Conservation (phyloP, 495 filamentous ascomycete species). For the Gamarada debralockiae region DNA sequence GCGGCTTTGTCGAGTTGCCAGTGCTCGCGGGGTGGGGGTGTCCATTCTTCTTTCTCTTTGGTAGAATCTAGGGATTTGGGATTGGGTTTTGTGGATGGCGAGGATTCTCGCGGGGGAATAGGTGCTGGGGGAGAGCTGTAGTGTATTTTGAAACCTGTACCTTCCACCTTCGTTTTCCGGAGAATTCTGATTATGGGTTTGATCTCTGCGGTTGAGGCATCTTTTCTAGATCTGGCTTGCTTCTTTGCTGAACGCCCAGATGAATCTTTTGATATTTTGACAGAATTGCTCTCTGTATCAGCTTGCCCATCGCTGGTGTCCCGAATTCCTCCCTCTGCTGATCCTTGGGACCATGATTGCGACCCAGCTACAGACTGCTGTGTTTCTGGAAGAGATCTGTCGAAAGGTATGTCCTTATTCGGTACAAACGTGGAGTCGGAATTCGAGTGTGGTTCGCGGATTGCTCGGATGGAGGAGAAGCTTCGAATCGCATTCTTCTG, state of each 20-base stretch:
- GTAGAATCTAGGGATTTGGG: not conserved
- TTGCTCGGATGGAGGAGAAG: not conserved
- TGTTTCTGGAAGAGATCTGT: not conserved
- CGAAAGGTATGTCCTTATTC: not conserved
- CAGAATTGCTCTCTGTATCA: not conserved
- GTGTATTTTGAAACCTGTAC: slow-evolving; percentile 1
- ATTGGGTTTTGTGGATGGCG: slow-evolving; percentile 16
- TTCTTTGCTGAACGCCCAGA: not conserved
- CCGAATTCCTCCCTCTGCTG: too few relatives aligned
- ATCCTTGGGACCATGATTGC: not conserved
- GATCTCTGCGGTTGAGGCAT: not conserved
- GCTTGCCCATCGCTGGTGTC: not conserved
- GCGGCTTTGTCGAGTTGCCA: slow-evolving; percentile 74
- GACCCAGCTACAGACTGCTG: not conserved
- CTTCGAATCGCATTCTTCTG: not conserved
- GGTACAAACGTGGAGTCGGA: too few relatives aligned
- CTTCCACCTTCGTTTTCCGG: not conserved
- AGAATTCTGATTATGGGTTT: not conserved
- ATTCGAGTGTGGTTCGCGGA: not conserved
- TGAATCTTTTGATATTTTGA: not conserved
- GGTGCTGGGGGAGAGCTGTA: slow-evolving; percentile 4
- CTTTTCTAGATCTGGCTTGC: not conserved
- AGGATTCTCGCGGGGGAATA: not conserved
- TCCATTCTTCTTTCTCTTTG: slow-evolving; percentile 11
- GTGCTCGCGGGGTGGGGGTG: slow-evolving; percentile 29